Evolutionary conservation across 768 basidiomycete species (phyloP), one percentile per base, ranked within the genome.

Genomic region (Sarcomyxa edulis): DNA sequence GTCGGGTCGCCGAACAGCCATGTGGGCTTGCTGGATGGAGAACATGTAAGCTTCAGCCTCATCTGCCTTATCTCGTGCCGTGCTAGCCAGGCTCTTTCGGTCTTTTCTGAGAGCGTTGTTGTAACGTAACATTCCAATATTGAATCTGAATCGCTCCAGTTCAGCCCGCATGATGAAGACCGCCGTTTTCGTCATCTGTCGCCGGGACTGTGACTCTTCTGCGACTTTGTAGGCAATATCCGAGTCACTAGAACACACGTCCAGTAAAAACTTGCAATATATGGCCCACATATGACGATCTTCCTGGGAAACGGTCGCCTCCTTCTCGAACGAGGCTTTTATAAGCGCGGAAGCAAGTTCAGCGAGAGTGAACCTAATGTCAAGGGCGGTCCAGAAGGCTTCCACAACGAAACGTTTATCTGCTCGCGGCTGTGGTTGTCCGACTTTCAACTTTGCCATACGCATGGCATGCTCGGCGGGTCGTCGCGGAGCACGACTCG

Each of bases 391-490:
- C 69, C 73, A 76, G 37, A 79, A 64, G 0, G 78, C 79, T 50
- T 84, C 81, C 6, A 82, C 74, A 9, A 69, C 46, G 56, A 76
- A 80, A 25, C 78, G 66, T 29, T 65, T 64, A 53, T 83, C 80
- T 0, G 77, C 78, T 6, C 66, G 68, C 6, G 78, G 82, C 30
- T 66, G 69, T 0, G 72, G 65, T 47, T 74, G 74, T 0, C 81
- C 82, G 14, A 84, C 66, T 32, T 71, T 59, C 30, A 66, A 54
- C 44, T 55, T 68, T 0, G 80, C 76, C 28, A 69, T 54, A 15
- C 66, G 63, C 65, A 81, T 66, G 2, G 78, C 77, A 40, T 69
- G 50, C 36, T 69, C 64, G 42, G 68, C 48, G 0, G 73, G 78
- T 14, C 60, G 50, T 24, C 62, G 52, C 2, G 73, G 68, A 5